Base-by-base conservation (phyloP, 1,284 basidiomycete species). In the Rhodofomes roseus region DNA sequence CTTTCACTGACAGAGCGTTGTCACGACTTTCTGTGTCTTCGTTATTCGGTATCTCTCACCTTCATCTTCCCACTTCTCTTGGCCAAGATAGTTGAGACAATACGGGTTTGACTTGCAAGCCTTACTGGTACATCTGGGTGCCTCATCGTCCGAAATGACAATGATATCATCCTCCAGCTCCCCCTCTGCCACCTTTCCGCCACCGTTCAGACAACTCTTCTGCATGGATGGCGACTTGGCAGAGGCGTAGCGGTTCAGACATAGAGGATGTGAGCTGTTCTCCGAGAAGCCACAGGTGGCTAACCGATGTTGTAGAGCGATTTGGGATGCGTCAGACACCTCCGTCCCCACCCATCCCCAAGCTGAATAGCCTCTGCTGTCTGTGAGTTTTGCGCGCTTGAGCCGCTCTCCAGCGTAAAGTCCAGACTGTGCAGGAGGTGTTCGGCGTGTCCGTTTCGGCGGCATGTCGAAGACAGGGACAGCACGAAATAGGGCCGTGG, bases 51-150 rank as follows among this genome's bases (percentile, higher is more conserved):
- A 14, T 12, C 46, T 25, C 58, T 61, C 37, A 85, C 85, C 81
- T 79, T 83, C 79, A 62, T 85, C 76, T 69, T 89, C 85, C 90
- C 90, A 92, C 63, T 81, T 79, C 27, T 88, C 85, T 65, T 92
- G 90, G 6, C 92, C 93, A 29, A 96, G 74, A 73, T 93, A 86
- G 70, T 95, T 96, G 62, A 94, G 76, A 71, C 95, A 96, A 59
- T 87, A 84, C 6, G 92, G 90, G 68, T 92, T 93, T 54, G 72
- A 74, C 67, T 81, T 87, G 73, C 95, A 97, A 4, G 62, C 56
- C 60, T 84, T 90, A 63, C 80, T 81, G 54, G 73, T 79, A 69
- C 94, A 96, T 18, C 68, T 64, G 1, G 73, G 70, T 46, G 70
- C 72, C 36, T 89, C 87, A 54, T 88, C 84, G 55, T 90, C 89